Evolutionary conservation across 1,284 basidiomycete genomes (phyloP), one percentile per base, ranked within the genome.

Genomic region (Malassezia yamatoensis): DNA sequence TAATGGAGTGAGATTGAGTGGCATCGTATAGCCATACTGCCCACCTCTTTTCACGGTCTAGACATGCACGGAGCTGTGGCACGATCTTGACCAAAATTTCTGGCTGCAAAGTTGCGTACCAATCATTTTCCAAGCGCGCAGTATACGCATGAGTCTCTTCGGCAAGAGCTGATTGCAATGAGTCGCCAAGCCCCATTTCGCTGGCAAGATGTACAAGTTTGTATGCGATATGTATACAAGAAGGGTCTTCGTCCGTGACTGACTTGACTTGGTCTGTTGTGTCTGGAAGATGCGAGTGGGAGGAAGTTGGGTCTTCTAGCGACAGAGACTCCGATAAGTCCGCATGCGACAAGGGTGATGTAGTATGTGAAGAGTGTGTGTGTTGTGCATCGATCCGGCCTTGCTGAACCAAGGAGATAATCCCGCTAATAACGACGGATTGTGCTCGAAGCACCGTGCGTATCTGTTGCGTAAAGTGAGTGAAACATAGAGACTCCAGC

Each of bases 21-120:
- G 44, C 21, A 53, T 57, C 33, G 58, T 64, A 53, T 32, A 60
- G 50, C 67, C 64, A 66, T n/a, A 50, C 32, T 51, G 54, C 52
- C 41, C 62, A 60, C 51, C 58, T 37, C 37, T 51, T 38, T 51
- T 70, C 68, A 38, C 66, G 40, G 12, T 34, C 33, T 38, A 68
- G 55, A 21, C 60, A 29, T 6, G 20, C 37, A 8, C 24, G 24
- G 37, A 49, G 16, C 16, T 18, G 18, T 8, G 24, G 9, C 13
- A 21, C 13, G 41, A 20, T 10, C 41, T 39, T n/a, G 4, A n/a
- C 4, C 3, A 39, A 8, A 20, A 3, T n/a, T 39, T 29, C 24
- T 29, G 24, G 34, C 16, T 38, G 12, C 29, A 18, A 18, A 33
- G 45, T 18, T 21, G 12, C 45, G 32, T 13, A 15, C 24, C 24